phyloP scores from a whole-genome alignment of 495 filamentous ascomycete species.

The Cladorrhinum samala region DNA sequence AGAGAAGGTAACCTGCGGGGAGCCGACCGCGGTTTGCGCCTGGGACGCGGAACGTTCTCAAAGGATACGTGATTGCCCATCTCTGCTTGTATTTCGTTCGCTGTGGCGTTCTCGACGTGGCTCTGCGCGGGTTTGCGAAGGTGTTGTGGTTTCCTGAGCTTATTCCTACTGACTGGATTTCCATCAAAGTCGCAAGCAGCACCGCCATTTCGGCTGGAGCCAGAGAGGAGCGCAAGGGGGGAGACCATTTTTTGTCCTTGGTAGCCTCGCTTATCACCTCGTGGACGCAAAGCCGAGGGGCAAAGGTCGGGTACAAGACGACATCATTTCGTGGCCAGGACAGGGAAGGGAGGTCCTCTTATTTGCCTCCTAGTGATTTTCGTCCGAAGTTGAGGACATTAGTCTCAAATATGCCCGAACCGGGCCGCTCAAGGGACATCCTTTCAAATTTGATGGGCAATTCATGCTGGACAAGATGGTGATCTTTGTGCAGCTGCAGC shows the following conservation, averaged over 20 bases:
- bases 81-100: background rate
- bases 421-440: too few relatives aligned
- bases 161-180: background rate
- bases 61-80: background rate
- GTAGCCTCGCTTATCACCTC: too few relatives aligned
- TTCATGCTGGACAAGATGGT: too few relatives aligned
- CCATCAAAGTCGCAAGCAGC: background rate
- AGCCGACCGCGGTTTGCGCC: slow-evolving; percentile 6
- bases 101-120: background rate
- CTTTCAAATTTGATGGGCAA: too few relatives aligned
- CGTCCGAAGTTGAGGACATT: background rate
- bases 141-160: background rate
- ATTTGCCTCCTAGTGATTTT: background rate
- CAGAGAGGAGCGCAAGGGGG: background rate
- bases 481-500: too few relatives aligned
- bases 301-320: too few relatives aligned
- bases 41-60: slow-evolving; percentile 6
- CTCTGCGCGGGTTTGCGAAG: background rate
- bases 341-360: background rate
- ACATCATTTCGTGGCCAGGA: background rate
- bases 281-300: too few relatives aligned
- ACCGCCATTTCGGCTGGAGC: background rate
- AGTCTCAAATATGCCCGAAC: slow-evolving; percentile 1
- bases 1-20: slow-evolving; percentile 9
- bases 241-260: background rate